phyloP scores from a whole-genome alignment of 2,329 filamentous ascomycete genomes.

The Gnomoniopsis sp. region DNA sequence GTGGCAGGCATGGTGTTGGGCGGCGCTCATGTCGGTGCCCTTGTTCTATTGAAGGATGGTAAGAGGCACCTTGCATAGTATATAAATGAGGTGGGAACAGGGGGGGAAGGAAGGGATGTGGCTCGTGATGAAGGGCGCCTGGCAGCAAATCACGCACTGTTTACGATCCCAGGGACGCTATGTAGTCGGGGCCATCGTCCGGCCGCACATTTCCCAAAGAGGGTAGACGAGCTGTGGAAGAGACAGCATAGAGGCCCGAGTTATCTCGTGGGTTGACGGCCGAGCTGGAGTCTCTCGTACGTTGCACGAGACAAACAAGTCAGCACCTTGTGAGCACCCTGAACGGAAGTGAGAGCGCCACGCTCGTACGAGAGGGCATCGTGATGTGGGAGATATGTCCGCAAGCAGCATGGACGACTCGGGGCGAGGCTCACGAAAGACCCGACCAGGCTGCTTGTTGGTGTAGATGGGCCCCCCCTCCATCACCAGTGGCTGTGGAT shows the following conservation, averaged over 20 bases:
- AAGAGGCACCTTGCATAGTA: conserved; percentile 15
- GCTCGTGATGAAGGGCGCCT: too few species aligned
- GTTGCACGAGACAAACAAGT: not conserved
- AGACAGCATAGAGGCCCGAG: not conserved
- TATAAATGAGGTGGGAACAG: conserved; percentile 11
- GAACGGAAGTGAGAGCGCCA: not conserved
- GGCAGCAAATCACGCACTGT: not conserved
- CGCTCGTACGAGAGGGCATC: not conserved
- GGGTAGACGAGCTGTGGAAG: not conserved
- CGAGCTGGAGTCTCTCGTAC: not conserved
- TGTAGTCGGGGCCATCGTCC: not conserved
- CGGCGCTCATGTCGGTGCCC: conserved; percentile 14
- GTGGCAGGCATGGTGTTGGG: conserved; percentile 8
- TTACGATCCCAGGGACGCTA: not conserved
- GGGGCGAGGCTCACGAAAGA: not conserved
- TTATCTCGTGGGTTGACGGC: not conserved
- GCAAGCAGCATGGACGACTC: not conserved
- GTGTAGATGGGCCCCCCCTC: not conserved
- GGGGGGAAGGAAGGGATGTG: not conserved
- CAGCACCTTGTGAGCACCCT: not conserved
- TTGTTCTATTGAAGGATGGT: conserved; percentile 18
- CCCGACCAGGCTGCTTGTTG: not conserved
- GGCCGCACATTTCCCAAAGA: not conserved
- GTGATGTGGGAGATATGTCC: not conserved
- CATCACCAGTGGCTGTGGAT: not conserved